Base-by-base conservation (phyloP, 768 basidiomycete species). In the Cystobasidium ongulense region DNA sequence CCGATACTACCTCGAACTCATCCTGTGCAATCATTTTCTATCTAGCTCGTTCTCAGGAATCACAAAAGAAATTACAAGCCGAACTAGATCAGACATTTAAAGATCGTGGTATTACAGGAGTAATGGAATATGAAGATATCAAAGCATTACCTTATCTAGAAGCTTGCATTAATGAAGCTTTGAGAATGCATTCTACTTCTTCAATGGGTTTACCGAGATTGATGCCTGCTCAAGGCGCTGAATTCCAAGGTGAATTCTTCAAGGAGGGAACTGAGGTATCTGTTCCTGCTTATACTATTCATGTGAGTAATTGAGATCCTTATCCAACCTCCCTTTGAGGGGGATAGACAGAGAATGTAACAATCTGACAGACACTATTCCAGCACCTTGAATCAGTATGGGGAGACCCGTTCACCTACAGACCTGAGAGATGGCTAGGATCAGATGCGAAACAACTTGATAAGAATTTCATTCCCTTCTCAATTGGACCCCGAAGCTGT, bases 1-100 rank as follows among this genome's bases (percentile, higher is more conserved):
- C 89, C 1, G 92, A 96, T 78, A 96, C 92, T 0, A 95, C 93
- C 0, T 92, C 92, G 57, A 96, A 95, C 83, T 92, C 91, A 21
- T 90, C 90, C 3, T 92, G 91, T 77, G 92, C 91, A 13, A 92
- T 94, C 79, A 85, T 90, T 27, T 92, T 91, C 83, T 86, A 91
- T 79, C 85, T 96, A 73, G 89, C 90, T 3, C 82, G 82, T 29
- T 86, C 89, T 80, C 90, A 86, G 1, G 78, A 78, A 1, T 86
- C 84, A 1, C 89, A 92, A 77, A 82, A 80, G 43, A 90, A 88
- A 76, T 85, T 96, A 3, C 90, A 91, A 63, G 83, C 84, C 64
- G 92, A 93, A 78, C 86, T 95, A 7, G 87, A 86, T 78, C 83
- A 84, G 23, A 85, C 84, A 1, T 82, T 88, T 39, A 68, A 67